Conservation (phyloP, 257 asterid species). For the Solanum pimpinellifolium region DNA sequence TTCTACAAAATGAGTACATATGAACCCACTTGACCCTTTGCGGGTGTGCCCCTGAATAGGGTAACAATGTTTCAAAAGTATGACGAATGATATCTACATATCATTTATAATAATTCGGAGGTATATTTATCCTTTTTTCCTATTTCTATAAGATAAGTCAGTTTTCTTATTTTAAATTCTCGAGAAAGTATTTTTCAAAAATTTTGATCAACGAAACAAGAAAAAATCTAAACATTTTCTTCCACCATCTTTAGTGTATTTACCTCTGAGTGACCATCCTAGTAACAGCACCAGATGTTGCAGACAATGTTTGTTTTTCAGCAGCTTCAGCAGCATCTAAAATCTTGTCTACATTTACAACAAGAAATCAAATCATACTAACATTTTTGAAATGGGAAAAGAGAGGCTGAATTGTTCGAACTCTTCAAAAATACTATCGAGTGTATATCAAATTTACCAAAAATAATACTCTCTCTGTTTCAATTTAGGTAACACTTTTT, state of each 20-base stretch:
- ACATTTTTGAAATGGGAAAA: neutral
- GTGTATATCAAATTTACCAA: neutral
- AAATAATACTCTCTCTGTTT: too few species aligned
- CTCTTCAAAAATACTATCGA: neutral
- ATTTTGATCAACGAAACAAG: neutral
- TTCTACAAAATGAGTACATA: too few species aligned
- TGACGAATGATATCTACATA: too few species aligned
- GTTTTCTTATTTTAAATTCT: neutral
- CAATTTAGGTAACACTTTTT: neutral
- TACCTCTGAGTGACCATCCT: conserved; percentile 27
- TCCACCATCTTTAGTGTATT: neutral
- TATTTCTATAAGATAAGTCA: neutral
- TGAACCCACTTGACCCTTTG: too few species aligned
- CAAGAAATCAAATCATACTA: neutral
- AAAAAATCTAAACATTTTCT: neutral
- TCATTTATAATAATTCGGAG: too few species aligned
- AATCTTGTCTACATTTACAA: conserved; percentile 40
- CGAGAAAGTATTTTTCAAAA: neutral
- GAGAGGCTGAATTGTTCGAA: neutral
- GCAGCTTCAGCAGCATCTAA: conserved; percentile 90
- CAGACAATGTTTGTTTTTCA: conserved; percentile 54
- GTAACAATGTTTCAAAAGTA: too few species aligned
- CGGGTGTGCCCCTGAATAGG: too few species aligned
- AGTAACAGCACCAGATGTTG: conserved; percentile 73
- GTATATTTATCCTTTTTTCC: neutral